Conservation (phyloP, 192 early-diverging fungal genomes). For the Diversispora epigaea region DNA sequence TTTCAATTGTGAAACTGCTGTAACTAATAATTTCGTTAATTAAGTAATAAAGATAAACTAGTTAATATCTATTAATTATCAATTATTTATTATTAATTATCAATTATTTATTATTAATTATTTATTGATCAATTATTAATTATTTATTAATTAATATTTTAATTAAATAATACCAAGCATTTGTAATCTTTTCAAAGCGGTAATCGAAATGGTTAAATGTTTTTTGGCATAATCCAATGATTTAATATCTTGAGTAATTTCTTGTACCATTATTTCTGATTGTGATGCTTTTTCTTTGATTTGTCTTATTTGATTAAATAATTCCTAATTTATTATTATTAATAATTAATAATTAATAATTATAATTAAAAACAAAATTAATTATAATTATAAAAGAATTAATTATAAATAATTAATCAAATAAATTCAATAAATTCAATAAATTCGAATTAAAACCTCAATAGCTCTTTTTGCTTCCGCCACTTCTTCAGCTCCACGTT, state of each 20-base stretch:
- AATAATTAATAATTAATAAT: background rate
- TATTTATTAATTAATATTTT: background rate
- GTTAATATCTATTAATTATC: background rate
- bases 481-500: slow-evolving; percentile 62
- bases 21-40: slow-evolving; percentile 41
- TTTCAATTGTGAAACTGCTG: slow-evolving; percentile 73
- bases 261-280: slow-evolving; percentile 86
- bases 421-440: background rate
- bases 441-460: slow-evolving; percentile 47
- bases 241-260: slow-evolving; percentile 96
- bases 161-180: slow-evolving; percentile 66
- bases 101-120: background rate
- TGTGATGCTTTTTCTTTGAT: slow-evolving; percentile 83
- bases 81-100: too few species aligned
- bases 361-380: too few species aligned
- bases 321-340: slow-evolving; percentile 57
- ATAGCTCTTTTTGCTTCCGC: slow-evolving; percentile 75
- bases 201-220: slow-evolving; percentile 80
- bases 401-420: background rate
- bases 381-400: too few species aligned
- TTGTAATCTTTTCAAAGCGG: slow-evolving; percentile 80
- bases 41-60: too few species aligned
- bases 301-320: slow-evolving; percentile 77
- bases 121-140: background rate
- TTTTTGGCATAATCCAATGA: slow-evolving; percentile 91